A percentile compares a stretch with the other conserved stretches of the same genome.
Evolutionary conservation across 1,284 basidiomycete species (phyloP).

Genomic region (Apiotrichum laibachii): DNA sequence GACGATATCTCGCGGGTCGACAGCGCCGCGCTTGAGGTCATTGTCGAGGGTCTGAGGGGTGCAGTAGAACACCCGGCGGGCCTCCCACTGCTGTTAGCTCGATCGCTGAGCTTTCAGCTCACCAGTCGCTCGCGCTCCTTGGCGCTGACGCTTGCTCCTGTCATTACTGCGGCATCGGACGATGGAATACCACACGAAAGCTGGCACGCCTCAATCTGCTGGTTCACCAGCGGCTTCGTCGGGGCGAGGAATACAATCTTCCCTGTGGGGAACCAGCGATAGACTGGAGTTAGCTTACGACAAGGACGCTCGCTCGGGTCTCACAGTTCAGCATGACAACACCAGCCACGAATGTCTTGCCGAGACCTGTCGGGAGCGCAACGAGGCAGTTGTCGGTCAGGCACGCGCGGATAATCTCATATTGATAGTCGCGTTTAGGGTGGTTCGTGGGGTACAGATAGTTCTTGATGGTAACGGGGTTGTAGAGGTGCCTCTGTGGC

Average conservation of each 20-base stretch:
- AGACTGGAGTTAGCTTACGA: slow-evolving; percentile 57
- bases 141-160: slow-evolving; percentile 60
- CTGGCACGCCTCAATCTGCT: slow-evolving; percentile 93
- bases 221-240: slow-evolving; percentile 90
- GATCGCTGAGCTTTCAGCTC: slow-evolving; percentile 36
- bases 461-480: slow-evolving; percentile 72
- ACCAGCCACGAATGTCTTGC: slow-evolving; percentile 98
- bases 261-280: slow-evolving; percentile 88
- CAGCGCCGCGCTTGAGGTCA: slow-evolving; percentile 70
- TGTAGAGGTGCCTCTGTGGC: slow-evolving; percentile 74
- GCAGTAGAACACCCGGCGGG: slow-evolving; percentile 94
- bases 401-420: slow-evolving; percentile 82
- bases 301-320: slow-evolving; percentile 26
- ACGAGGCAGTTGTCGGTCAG: slow-evolving; percentile 94
- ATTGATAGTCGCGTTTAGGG: slow-evolving; percentile 89
- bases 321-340: slow-evolving; percentile 92
- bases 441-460: slow-evolving; percentile 93
- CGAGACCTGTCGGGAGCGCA: slow-evolving; percentile 90
- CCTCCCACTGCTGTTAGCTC: slow-evolving; percentile 41
- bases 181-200: slow-evolving; percentile 91
- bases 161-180: slow-evolving; percentile 78
- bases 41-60: slow-evolving; percentile 95
- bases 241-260: slow-evolving; percentile 96
- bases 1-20: slow-evolving; percentile 70
- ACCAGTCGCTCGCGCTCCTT: slow-evolving; percentile 62